Evolutionary conservation across 805 yeast genomes (phyloP), one percentile per base, ranked within the genome.

Genomic region (Metschnikowia rubicola): DNA sequence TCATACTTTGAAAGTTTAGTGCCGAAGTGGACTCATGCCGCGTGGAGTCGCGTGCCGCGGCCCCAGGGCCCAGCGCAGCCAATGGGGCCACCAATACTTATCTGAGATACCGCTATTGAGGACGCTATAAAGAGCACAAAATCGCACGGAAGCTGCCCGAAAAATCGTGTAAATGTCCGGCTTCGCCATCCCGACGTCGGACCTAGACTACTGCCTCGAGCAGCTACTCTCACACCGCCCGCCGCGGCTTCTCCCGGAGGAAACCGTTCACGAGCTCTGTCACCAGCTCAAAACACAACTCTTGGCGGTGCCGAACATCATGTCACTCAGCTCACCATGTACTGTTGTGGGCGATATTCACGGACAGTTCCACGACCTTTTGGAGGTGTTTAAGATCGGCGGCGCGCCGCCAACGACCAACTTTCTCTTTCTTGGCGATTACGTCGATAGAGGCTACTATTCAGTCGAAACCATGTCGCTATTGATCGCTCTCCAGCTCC

Each of bases 271-370:
- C 50, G 70, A 63, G 39, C 53, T 72, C 43, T 62, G 67, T 28
- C 58, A 52, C 42, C 86, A 86, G 55, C 72, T 91, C 55, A 94
- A 91, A 65, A 94, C 90, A 47, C 79, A 86, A 50, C 74, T 94
- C 41, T 74, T 91, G 15, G 70, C 75, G 35, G 96, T 88, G 55
- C 85, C 96, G 50, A 94, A 94, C 61, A 95, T 94, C 33, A 88
- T 92, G 41, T 86, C 88, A 37, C 73, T 94, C 8, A 72, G 74
- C 32, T 80, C 95, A 2, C 99, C 99, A 1, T 88, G 94, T 10
- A 89, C 98, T 0, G 88, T 94, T 8, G 97, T 94, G 4, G 99
- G 99, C 1, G 99, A 94, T 62, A 92, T 94, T 39, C 99, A 94
- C 60, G 99, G 98, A 8, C 99, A 94, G 66, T 94, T 88, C 61